Evolutionary conservation across 495 filamentous ascomycete species (phyloP).

Genomic region (Hyaloscypha hepaticicola): DNA sequence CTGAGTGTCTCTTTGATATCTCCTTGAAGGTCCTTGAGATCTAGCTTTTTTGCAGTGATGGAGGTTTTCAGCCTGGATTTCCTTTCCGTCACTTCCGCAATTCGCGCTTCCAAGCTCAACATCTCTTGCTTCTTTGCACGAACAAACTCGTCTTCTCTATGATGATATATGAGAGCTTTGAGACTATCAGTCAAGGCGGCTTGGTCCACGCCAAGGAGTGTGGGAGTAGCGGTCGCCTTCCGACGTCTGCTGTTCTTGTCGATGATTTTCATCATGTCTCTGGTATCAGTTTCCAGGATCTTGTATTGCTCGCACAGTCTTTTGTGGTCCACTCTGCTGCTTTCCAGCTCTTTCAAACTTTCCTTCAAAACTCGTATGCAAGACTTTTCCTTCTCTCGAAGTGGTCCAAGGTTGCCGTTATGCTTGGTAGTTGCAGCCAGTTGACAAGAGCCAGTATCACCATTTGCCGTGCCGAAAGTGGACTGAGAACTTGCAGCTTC

Average conservation of each 20-base stretch:
- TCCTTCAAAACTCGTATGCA: not conserved
- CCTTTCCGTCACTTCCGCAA: not conserved
- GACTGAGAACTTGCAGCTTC: not conserved
- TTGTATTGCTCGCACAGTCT: not conserved
- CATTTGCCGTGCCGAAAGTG: too few relatives aligned
- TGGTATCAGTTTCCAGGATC: not conserved
- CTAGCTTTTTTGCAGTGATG: not conserved
- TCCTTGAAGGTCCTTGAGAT: not conserved
- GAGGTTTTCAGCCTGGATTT: not conserved
- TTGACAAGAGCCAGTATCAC: too few relatives aligned
- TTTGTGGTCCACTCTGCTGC: not conserved
- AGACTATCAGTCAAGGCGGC: not conserved
- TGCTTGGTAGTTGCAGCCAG: too few relatives aligned
- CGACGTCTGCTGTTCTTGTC: not conserved
- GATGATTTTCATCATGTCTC: not conserved
- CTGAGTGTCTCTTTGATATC: not conserved
- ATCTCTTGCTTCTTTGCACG: not conserved
- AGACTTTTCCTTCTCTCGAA: not conserved
- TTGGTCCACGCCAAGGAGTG: not conserved
- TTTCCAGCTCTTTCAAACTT: not conserved
- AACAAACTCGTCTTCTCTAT: not conserved
- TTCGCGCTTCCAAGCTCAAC: not conserved
- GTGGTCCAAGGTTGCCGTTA: not conserved
- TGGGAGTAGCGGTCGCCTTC: not conserved
- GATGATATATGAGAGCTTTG: not conserved